These are phyloP conservation scores for Metschnikowia arizonensis DNA, from an alignment of 805 yeast species.

Conservation along the genomic window DNA sequence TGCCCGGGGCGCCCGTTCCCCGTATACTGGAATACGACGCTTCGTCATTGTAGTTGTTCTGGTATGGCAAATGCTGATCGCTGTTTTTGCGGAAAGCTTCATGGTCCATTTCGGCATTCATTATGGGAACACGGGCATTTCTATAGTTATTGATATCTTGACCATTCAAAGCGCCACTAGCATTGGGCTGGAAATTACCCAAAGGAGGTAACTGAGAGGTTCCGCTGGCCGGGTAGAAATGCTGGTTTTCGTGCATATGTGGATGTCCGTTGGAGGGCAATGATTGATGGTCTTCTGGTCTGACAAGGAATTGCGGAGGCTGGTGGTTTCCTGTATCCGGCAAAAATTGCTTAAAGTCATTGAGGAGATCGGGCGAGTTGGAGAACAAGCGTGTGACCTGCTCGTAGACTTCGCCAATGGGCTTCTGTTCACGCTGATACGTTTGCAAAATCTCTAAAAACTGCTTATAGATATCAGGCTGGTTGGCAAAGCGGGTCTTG, in stretches of 20 bases:
- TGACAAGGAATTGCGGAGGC: slow-evolving; percentile 21
- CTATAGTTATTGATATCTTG: slow-evolving; percentile 28
- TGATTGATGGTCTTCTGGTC: slow-evolving; percentile 19
- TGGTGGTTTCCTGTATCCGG: slow-evolving; percentile 68
- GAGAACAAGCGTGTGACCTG: slow-evolving; percentile 87
- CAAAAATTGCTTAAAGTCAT: slow-evolving; percentile 90
- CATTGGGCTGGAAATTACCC: slow-evolving; percentile 78
- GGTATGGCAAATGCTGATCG: slow-evolving; percentile 28
- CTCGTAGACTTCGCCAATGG: slow-evolving; percentile 90
- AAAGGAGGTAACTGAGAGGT: slow-evolving; percentile 74
- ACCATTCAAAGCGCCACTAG: slow-evolving; percentile 26
- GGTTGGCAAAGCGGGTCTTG: slow-evolving; percentile 86
- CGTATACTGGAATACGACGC: slow-evolving; percentile 49
- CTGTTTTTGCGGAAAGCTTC: slow-evolving; percentile 11
- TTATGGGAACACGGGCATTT: slow-evolving; percentile 3
- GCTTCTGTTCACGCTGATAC: slow-evolving; percentile 92
- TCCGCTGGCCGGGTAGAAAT: slow-evolving; percentile 16
- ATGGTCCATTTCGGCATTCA: slow-evolving; percentile 10
- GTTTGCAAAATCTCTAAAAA: slow-evolving; percentile 94
- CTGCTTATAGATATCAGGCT: slow-evolving; percentile 93
- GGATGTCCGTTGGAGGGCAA: slow-evolving; percentile 17
- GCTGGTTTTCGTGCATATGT: slow-evolving; percentile 13
- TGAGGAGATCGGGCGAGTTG: slow-evolving; percentile 90
- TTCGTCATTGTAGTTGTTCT: slow-evolving; percentile 38
- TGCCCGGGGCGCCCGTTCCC: slow-evolving; percentile 22